Evolutionary conservation across 495 filamentous ascomycete species (phyloP).

Genomic region (Haplographium delicatum): DNA sequence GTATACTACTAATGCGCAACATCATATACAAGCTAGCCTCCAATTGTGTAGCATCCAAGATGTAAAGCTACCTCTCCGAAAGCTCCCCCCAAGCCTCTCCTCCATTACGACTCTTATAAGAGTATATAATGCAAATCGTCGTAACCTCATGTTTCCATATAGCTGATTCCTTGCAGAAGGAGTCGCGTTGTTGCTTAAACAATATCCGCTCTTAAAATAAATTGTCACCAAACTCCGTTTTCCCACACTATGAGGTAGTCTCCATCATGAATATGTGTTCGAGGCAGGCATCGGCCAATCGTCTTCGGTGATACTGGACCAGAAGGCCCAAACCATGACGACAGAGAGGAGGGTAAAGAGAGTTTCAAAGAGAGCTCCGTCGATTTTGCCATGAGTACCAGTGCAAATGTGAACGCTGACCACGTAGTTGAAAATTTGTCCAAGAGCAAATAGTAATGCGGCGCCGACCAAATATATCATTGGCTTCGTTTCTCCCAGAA

Average conservation of each 20-base stretch:
- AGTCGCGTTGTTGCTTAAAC: constrained; percentile 16
- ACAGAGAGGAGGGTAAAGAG: constrained; percentile 85
- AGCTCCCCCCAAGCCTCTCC: background rate
- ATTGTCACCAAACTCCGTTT: constrained; percentile 21
- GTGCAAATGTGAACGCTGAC: constrained; percentile 85
- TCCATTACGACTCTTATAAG: background rate
- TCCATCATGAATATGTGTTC: constrained; percentile 21
- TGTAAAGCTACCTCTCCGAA: constrained; percentile 2
- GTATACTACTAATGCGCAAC: constrained; percentile 33
- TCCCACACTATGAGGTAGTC: constrained; percentile 10
- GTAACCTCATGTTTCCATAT: constrained; percentile 2
- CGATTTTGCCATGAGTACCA: constrained; percentile 76
- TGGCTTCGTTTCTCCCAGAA: constrained; percentile 80
- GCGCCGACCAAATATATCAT: constrained; percentile 79
- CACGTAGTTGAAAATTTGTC: constrained; percentile 93
- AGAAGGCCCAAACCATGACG: constrained; percentile 84
- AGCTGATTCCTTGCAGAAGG: constrained; percentile 11
- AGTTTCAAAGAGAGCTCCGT: constrained; percentile 90
- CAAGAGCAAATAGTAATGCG: constrained; percentile 77
- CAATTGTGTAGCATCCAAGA: constrained; percentile 12
- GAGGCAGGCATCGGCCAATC: constrained; percentile 79
- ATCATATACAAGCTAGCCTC: constrained; percentile 34
- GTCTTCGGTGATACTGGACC: constrained; percentile 98
- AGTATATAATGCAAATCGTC: constrained; percentile 10
- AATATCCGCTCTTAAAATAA: constrained; percentile 21